Evolutionary conservation across 2,329 filamentous ascomycete species (phyloP).

Genomic region (Aspergillus vadensis): DNA sequence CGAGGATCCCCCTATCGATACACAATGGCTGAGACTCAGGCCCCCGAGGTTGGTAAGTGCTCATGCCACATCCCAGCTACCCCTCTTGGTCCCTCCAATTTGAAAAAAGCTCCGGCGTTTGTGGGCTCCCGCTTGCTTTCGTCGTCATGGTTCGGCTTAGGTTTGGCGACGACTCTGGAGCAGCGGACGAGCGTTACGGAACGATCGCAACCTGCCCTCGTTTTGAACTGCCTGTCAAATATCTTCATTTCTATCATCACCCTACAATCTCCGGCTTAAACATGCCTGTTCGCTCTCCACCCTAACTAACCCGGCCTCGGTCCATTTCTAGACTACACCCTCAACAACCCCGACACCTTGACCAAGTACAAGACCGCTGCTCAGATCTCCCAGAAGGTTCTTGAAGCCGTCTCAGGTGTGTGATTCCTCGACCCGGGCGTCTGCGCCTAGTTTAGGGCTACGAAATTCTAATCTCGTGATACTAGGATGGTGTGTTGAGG

Average conservation of each 20-base stretch:
- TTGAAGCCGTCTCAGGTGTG: constrained; percentile 74
- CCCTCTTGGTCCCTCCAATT: constrained; percentile 27
- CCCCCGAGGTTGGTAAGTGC: constrained; percentile 46
- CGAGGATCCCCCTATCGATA: constrained; percentile 27
- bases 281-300: constrained; percentile 9
- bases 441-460: background rate
- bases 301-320: constrained; percentile 21
- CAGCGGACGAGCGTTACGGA: constrained; percentile 4
- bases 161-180: constrained; percentile 1
- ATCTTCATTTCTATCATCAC: background rate
- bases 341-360: constrained; percentile 89
- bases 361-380: constrained; percentile 99
- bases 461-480: constrained; percentile 24
- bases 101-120: constrained; percentile 36
- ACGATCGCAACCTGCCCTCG: background rate
- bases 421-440: constrained; percentile 12
- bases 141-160: constrained; percentile 18
- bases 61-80: constrained; percentile 13
- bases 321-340: constrained; percentile 69
- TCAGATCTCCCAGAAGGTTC: constrained; percentile 91
- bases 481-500: constrained; percentile 70
- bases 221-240: background rate
- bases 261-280: background rate
- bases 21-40: constrained; percentile 44
- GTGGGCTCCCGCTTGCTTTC: constrained; percentile 34